These are phyloP conservation scores for Deakozyma indianensis DNA, from an alignment of 805 yeast species.

Conservation along the genomic window DNA sequence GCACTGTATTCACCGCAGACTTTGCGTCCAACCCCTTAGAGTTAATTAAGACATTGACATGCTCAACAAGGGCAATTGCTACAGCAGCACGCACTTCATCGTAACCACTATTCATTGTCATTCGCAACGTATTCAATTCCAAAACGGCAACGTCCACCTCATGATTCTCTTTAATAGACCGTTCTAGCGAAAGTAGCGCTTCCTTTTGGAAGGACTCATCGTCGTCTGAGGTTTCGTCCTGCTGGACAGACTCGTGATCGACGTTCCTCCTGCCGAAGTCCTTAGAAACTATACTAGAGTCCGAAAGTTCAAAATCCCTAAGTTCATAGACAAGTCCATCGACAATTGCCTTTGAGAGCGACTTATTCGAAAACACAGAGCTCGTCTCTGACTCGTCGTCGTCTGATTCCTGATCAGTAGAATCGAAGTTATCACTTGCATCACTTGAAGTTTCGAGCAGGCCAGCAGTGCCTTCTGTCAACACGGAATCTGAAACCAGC, in stretches of 20 bases:
- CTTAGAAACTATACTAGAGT: slow-evolving; percentile 15
- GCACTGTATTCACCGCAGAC: slow-evolving; percentile 63
- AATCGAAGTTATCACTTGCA: slow-evolving; percentile 11
- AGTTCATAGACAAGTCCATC: slow-evolving; percentile 15
- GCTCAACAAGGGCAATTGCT: slow-evolving; percentile 48
- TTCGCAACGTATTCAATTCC: slow-evolving; percentile 85
- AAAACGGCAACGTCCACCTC: slow-evolving; percentile 84
- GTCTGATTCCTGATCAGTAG: slow-evolving; percentile 22
- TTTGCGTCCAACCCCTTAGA: slow-evolving; percentile 66
- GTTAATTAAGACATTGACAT: slow-evolving; percentile 53
- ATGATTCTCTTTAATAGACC: slow-evolving; percentile 87
- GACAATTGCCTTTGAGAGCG: slow-evolving; percentile 2
- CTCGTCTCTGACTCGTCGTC: slow-evolving; percentile 14
- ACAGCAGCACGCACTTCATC: slow-evolving; percentile 85
- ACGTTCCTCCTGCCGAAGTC: background rate
- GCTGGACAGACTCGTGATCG: background rate
- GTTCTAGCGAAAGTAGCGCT: slow-evolving; percentile 84
- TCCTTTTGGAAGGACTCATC: slow-evolving; percentile 75
- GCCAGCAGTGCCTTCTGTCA: slow-evolving; percentile 3
- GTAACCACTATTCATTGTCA: slow-evolving; percentile 94
- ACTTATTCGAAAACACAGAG: background rate
- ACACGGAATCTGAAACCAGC: slow-evolving; percentile 22
- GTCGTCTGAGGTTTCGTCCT: slow-evolving; percentile 22
- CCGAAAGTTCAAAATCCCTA: slow-evolving; percentile 19
- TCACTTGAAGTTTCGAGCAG: slow-evolving; percentile 4